phyloP scores from a whole-genome alignment of 495 filamentous ascomycete genomes.

The Penicillium atrosanguineum region DNA sequence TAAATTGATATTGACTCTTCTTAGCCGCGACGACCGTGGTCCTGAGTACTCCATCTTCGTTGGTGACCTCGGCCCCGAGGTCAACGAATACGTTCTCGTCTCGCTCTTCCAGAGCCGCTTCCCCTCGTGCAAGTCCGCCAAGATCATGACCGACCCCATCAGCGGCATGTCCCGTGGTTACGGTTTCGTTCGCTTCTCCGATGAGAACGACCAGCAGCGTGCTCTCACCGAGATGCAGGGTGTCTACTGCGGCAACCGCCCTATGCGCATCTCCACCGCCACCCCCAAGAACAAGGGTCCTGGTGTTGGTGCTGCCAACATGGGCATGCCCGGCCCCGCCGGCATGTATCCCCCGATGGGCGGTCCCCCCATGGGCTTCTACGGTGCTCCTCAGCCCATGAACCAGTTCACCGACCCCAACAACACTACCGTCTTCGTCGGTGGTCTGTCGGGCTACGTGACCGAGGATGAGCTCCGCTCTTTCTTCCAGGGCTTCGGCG shows the following conservation, averaged over 20 bases:
- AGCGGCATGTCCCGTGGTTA: slow-evolving; percentile 97
- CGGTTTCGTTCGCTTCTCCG: slow-evolving; percentile 95
- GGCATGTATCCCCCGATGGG: slow-evolving; percentile 66
- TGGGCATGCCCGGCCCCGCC: slow-evolving; percentile 51
- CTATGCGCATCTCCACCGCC: slow-evolving; percentile 97
- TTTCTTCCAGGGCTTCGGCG: slow-evolving; percentile 99
- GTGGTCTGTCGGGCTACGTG: slow-evolving; percentile 95
- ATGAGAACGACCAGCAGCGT: slow-evolving; percentile 91
- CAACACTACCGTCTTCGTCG: slow-evolving; percentile 99
- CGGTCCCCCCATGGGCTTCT: slow-evolving; percentile 76
- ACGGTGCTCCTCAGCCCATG: slow-evolving; percentile 89
- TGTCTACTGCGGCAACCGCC: slow-evolving; percentile 97
- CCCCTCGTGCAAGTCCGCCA: slow-evolving; percentile 97
- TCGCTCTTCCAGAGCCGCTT: slow-evolving; percentile 95
- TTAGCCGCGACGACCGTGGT: slow-evolving; percentile 86
- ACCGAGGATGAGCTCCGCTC: slow-evolving; percentile 98
- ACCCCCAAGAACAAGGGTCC: slow-evolving; percentile 93
- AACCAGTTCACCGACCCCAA: slow-evolving; percentile 99
- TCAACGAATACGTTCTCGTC: slow-evolving; percentile 97
- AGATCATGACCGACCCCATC: slow-evolving; percentile 99
- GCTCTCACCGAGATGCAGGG: slow-evolving; percentile 98
- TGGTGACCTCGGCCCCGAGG: slow-evolving; percentile 94
- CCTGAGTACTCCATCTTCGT: slow-evolving; percentile 98
- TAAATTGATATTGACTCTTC: not conserved
- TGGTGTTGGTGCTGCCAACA: slow-evolving; percentile 50